phyloP scores from a whole-genome alignment of 2,329 filamentous ascomycete species.

The Diaporthe velutina region DNA sequence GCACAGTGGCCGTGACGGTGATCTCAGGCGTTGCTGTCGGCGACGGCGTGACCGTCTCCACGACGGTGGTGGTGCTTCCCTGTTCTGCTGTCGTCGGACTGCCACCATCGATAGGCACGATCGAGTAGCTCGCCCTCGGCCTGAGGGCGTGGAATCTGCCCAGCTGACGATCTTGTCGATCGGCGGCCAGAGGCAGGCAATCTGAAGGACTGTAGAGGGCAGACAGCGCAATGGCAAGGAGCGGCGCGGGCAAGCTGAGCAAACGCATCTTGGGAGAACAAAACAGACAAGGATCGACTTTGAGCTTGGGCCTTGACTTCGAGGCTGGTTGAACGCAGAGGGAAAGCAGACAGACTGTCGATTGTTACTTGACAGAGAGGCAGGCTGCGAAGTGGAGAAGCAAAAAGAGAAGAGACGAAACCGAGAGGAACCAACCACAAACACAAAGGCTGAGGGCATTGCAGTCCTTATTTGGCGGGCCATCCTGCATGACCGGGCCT shows the following conservation, averaged over 20 bases:
- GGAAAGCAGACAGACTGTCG: background rate
- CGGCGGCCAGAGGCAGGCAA: slow-evolving; percentile 27
- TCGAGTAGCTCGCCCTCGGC: slow-evolving; percentile 36
- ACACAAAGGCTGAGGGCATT: background rate
- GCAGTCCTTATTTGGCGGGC: slow-evolving; percentile 18
- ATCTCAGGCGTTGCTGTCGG: slow-evolving; percentile 12
- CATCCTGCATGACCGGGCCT: background rate
- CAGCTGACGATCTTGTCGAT: background rate
- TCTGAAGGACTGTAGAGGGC: slow-evolving; percentile 15
- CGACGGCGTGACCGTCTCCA: slow-evolving; percentile 26
- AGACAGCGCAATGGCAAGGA: slow-evolving; percentile 32
- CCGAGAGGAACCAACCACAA: background rate
- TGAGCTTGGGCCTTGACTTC: slow-evolving; percentile 15
- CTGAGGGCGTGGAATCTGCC: slow-evolving; percentile 30
- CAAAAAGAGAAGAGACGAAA: slow-evolving; percentile 7
- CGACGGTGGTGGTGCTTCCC: slow-evolving; percentile 14
- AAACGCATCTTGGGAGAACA: slow-evolving; percentile 30
- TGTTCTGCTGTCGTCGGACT: slow-evolving; percentile 15
- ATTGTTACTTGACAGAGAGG: slow-evolving; percentile 26
- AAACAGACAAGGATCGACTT: slow-evolving; percentile 22
- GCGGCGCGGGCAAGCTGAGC: slow-evolving; percentile 26
- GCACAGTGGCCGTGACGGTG: slow-evolving; percentile 21
- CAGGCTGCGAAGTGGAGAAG: slow-evolving; percentile 19
- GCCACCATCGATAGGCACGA: slow-evolving; percentile 39
- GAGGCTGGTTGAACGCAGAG: background rate